phyloP scores from a whole-genome alignment of 2,329 filamentous ascomycete species.

The Myriangium duriaei region DNA sequence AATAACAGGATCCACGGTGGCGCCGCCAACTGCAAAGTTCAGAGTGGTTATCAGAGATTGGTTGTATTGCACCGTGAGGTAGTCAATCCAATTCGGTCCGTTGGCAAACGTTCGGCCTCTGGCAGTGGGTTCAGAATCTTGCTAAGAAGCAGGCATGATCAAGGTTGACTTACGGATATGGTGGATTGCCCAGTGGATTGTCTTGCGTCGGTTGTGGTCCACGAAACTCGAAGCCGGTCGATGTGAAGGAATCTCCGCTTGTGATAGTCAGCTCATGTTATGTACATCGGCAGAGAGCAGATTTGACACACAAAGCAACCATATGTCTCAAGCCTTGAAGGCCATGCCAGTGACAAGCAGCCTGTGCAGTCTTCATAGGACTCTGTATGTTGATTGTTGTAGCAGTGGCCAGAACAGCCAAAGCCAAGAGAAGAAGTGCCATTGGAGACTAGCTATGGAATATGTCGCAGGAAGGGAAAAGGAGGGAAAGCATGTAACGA shows the following conservation, averaged over 20 bases:
- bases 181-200: constrained; percentile 51
- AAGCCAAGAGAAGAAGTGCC: too few species aligned
- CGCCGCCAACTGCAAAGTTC: constrained; percentile 39
- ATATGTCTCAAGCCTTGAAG: too few species aligned
- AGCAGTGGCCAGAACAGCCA: too few species aligned
- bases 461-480: too few species aligned
- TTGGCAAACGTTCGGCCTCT: constrained; percentile 19
- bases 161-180: constrained; percentile 28
- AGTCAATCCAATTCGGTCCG: constrained; percentile 46
- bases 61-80: constrained; percentile 34
- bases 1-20: constrained; percentile 33
- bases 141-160: not conserved
- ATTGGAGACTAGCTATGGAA: too few species aligned
- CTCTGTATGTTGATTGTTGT: too few species aligned
- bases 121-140: not conserved
- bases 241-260: constrained; percentile 48
- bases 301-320: too few species aligned
- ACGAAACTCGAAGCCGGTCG: constrained; percentile 45
- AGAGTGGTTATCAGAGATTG: constrained; percentile 35
- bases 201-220: constrained; percentile 37
- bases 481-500: too few species aligned
- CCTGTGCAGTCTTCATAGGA: too few species aligned
- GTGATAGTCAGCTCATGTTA: too few species aligned
- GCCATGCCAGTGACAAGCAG: too few species aligned
- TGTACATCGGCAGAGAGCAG: too few species aligned